Base-by-base conservation (phyloP, 2,329 filamentous ascomycete species). In the Saccharata proteae region DNA sequence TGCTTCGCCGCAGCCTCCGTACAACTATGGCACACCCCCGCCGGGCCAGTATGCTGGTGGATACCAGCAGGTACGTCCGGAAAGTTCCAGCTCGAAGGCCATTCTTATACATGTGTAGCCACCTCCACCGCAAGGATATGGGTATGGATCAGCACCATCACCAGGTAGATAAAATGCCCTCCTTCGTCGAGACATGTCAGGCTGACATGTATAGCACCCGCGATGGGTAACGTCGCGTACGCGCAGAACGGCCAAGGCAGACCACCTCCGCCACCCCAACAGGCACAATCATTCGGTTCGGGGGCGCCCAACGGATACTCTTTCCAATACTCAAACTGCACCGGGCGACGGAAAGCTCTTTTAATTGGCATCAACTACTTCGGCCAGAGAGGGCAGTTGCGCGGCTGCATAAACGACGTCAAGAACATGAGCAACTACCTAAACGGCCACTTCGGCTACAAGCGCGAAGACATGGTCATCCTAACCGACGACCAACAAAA, bases 361-460 rank as follows among this genome's bases (percentile, higher is more conserved):
- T 59, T 96, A 38, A 88, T 94, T 44, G 88, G 88, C 34, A 93
- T 94, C 65, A 94, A 94, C 61, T 94, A 96, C 60, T 94, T 94
- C 52, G 77, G 80, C 30, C 86, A 94, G 59, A 75, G 82, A 36
- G 86, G 86, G 16, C 82, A 94, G 64, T 67, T 94, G 28, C 70
- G 85, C 36, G 88, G 88, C 26, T 96, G 88, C 51, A 94, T 94
- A 64, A 94, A 96, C 52, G 88, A 96, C 53, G 88, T 94, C 25
- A 82, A 86, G 59, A 94, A 94, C 62, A 93, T 96, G 84, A 93
- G 85, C 14, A 70, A 71, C 29, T 96, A 93, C 52, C 65, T 96
- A 36, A 82, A 83, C 40, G 75, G 86, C 55, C 77, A 84, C 49
- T 94, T 92, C 55, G 81, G 81, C 17, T 96, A 96, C 57, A 85